phyloP scores from a whole-genome alignment of 495 filamentous ascomycete species.

The Penicillium daleae region DNA sequence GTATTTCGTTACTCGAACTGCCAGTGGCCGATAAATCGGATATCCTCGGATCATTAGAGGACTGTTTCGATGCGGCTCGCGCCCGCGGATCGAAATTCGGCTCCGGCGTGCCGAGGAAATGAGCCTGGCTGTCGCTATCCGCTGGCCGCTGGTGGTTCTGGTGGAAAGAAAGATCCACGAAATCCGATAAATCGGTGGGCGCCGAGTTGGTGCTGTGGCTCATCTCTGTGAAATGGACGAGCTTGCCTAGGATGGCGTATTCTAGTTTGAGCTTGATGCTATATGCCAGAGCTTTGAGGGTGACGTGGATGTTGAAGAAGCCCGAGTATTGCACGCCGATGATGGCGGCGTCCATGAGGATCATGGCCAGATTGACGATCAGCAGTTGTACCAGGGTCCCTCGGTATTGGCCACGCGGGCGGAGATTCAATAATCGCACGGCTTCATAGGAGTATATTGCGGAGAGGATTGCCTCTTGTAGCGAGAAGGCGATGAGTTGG shows the following conservation, averaged over 20 bases:
- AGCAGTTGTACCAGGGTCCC: conserved; percentile 52
- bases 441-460: conserved; percentile 54
- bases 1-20: conserved; percentile 11
- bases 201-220: conserved; percentile 22
- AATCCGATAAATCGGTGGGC: conserved; percentile 34
- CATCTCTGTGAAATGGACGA: conserved; percentile 38
- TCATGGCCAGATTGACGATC: conserved; percentile 51
- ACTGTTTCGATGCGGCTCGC: conserved; percentile 20
- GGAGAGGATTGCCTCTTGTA: conserved; percentile 58
- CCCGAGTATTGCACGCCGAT: conserved; percentile 50
- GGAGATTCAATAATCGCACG: conserved; percentile 42
- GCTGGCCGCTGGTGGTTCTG: conserved; percentile 8
- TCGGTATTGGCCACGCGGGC: conserved; percentile 32
- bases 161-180: conserved; percentile 34
- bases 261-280: conserved; percentile 62
- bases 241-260: conserved; percentile 53
- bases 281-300: conserved; percentile 55
- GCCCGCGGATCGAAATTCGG: conserved; percentile 4
- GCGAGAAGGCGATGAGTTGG: conserved; percentile 53
- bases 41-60: conserved; percentile 20
- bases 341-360: conserved; percentile 49
- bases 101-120: conserved; percentile 11
- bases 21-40: conserved; percentile 3
- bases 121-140: conserved; percentile 28
- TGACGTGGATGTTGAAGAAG: conserved; percentile 52